Conservation (phyloP, 2,329 filamentous ascomycete genomes). For the Trichoderma sp. region DNA sequence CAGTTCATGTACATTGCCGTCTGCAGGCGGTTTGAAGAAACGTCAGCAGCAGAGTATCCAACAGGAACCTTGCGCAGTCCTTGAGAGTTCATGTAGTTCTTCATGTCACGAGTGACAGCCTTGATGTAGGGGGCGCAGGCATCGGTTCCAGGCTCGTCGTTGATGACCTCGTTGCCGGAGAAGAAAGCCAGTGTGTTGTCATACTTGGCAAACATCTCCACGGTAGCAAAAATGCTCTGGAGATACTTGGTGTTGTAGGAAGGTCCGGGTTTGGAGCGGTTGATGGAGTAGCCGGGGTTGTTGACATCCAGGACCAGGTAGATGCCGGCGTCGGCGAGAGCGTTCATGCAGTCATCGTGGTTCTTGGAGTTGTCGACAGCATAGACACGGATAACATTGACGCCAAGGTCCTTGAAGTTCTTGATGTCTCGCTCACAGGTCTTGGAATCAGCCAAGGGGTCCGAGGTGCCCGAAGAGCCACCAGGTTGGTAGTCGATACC, state of each 20-base stretch:
- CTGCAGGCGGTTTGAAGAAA: conserved; percentile 80
- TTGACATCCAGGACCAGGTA: conserved; percentile 92
- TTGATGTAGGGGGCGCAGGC: conserved; percentile 72
- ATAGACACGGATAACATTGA: conserved; percentile 93
- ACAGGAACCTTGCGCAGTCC: conserved; percentile 69
- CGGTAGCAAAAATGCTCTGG: conserved; percentile 80
- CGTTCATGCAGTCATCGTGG: conserved; percentile 84
- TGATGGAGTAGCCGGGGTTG: conserved; percentile 85
- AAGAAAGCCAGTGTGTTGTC: conserved; percentile 86
- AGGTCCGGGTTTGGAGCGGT: conserved; percentile 70
- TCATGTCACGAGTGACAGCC: conserved; percentile 76
- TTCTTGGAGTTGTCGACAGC: conserved; percentile 81
- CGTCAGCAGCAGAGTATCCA: conserved; percentile 77
- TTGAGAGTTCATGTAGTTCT: conserved; percentile 65
- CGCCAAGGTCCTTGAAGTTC: conserved; percentile 79
- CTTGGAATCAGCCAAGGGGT: conserved; percentile 72
- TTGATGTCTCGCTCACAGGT: conserved; percentile 78
- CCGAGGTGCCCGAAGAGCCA: conserved; percentile 56
- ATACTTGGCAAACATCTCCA: conserved; percentile 81
- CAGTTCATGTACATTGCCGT: conserved; percentile 94
- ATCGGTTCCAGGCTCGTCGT: conserved; percentile 64
- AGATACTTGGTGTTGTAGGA: conserved; percentile 90
- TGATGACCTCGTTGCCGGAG: conserved; percentile 80
- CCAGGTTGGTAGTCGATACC: conserved; percentile 66
- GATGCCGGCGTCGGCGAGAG: conserved; percentile 80